A percentile compares a stretch with the other conserved stretches of the same genome.
Evolutionary conservation across 2,329 filamentous ascomycete genomes (phyloP).

Genomic region (Gliomastix tumulicola): DNA sequence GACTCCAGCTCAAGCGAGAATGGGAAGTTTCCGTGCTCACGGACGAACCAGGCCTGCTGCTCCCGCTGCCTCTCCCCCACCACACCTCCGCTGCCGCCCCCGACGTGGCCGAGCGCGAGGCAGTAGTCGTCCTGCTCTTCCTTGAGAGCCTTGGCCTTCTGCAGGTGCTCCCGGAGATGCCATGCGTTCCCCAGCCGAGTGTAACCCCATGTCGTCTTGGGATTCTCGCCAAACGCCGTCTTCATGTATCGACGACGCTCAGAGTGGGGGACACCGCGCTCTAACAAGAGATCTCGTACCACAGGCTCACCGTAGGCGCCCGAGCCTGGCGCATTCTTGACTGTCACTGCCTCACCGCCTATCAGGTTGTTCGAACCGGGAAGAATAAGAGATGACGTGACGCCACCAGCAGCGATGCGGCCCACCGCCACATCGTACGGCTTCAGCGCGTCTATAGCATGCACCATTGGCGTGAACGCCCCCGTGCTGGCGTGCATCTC

Average conservation of each 20-base stretch:
- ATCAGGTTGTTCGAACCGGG: slow-evolving; percentile 36
- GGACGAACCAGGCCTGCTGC: no score
- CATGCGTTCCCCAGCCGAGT: slow-evolving; percentile 21
- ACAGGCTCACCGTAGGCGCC: not conserved
- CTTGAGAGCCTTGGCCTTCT: no score
- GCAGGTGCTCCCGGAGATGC: slow-evolving; percentile 29
- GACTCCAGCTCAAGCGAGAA: slow-evolving; percentile 44
- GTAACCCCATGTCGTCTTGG: slow-evolving; percentile 32
- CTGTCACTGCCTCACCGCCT: slow-evolving; percentile 32
- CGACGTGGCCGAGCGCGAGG: no score
- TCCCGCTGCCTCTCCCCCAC: no score
- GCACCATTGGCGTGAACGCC: slow-evolving; percentile 26
- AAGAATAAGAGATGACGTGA: slow-evolving; percentile 36
- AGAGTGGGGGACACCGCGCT: slow-evolving; percentile 7
- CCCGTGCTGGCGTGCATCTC: no score
- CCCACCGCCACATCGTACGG: slow-evolving; percentile 15
- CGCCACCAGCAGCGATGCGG: slow-evolving; percentile 34
- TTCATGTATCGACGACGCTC: slow-evolving; percentile 38
- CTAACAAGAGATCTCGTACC: slow-evolving; percentile 19
- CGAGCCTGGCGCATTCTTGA: no score
- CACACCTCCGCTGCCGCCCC: no score
- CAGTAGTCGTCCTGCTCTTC: slow-evolving; percentile 4
- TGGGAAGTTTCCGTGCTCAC: no score
- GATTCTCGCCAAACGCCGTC: slow-evolving; percentile 39
- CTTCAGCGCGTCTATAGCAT: slow-evolving; percentile 11